These are phyloP conservation scores for Backusella circina DNA, from an alignment of 192 early-diverging fungal genomes.

Conservation along the genomic window DNA sequence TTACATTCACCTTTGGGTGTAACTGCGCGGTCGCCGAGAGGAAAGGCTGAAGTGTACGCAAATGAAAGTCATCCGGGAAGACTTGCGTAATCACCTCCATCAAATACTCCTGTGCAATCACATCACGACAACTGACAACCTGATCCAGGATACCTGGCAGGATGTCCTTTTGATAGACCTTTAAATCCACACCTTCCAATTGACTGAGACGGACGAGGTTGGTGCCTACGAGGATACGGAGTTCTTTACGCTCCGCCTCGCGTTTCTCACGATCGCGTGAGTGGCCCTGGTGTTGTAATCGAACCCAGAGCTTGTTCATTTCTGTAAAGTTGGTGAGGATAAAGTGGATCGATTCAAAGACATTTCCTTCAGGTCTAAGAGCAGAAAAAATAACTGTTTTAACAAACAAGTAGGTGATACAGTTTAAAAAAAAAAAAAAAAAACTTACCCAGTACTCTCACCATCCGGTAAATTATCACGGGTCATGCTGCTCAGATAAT, in stretches of 20 bases:
- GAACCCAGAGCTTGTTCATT: slow-evolving; percentile 99
- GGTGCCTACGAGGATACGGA: slow-evolving; percentile 92
- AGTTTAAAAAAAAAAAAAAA: no score
- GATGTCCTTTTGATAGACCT: slow-evolving; percentile 78
- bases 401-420: no score
- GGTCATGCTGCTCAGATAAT: slow-evolving; percentile 94
- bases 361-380: slow-evolving; percentile 73
- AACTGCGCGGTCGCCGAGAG: slow-evolving; percentile 89
- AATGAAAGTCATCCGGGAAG: slow-evolving; percentile 96
- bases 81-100: slow-evolving; percentile 99
- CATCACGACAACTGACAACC: slow-evolving; percentile 94
- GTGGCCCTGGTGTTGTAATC: slow-evolving; percentile 95
- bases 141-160: slow-evolving; percentile 92
- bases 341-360: slow-evolving; percentile 93
- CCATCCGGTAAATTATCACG: slow-evolving; percentile 91
- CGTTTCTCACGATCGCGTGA: slow-evolving; percentile 91
- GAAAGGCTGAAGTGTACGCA: slow-evolving; percentile 84
- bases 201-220: slow-evolving; percentile 96
- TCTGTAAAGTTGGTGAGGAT: slow-evolving; percentile 97
- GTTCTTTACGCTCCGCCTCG: slow-evolving; percentile 93
- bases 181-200: slow-evolving; percentile 82
- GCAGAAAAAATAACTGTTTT: no score
- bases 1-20: slow-evolving; percentile 92
- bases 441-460: slow-evolving; percentile 49
- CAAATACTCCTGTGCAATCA: slow-evolving; percentile 99